These are phyloP conservation scores for Cyberlindnera xylosilytica DNA, from an alignment of 805 yeast genomes.

Conservation along the genomic window DNA sequence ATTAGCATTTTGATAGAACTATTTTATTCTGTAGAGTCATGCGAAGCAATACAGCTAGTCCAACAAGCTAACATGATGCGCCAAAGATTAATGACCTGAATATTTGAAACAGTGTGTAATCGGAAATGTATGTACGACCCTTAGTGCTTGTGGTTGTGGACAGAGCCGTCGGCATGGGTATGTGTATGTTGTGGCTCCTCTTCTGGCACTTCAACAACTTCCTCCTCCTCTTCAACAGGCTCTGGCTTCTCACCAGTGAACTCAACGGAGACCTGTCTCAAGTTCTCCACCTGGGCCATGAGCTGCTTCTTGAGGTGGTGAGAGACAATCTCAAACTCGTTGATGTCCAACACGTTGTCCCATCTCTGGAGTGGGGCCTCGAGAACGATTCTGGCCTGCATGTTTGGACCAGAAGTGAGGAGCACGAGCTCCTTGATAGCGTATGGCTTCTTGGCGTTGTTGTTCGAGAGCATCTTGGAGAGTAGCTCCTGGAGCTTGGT, in stretches of 20 bases:
- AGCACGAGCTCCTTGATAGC: constrained; percentile 41
- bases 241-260: constrained; percentile 34
- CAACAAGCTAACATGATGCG: too few relatives aligned
- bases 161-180: constrained; percentile 27
- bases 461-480: constrained; percentile 37
- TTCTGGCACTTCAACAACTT: constrained; percentile 15
- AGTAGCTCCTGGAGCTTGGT: constrained; percentile 35
- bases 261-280: constrained; percentile 41
- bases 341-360: constrained; percentile 39
- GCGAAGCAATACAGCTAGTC: too few relatives aligned
- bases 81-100: too few relatives aligned
- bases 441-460: constrained; percentile 38
- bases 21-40: too few relatives aligned
- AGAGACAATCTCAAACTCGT: constrained; percentile 40
- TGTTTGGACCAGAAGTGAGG: constrained; percentile 57
- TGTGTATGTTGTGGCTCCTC: constrained; percentile 20
- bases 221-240: constrained; percentile 22
- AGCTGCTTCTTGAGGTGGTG: constrained; percentile 35
- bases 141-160: constrained; percentile 27
- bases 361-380: constrained; percentile 43
- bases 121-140: background rate
- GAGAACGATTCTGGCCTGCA: constrained; percentile 33
- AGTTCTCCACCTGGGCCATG: constrained; percentile 37
- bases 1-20: background rate
- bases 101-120: too few relatives aligned